These are phyloP conservation scores for Globisporangium parvum DNA, from an alignment of 352 stramenopile species.

Conservation along the genomic window DNA sequence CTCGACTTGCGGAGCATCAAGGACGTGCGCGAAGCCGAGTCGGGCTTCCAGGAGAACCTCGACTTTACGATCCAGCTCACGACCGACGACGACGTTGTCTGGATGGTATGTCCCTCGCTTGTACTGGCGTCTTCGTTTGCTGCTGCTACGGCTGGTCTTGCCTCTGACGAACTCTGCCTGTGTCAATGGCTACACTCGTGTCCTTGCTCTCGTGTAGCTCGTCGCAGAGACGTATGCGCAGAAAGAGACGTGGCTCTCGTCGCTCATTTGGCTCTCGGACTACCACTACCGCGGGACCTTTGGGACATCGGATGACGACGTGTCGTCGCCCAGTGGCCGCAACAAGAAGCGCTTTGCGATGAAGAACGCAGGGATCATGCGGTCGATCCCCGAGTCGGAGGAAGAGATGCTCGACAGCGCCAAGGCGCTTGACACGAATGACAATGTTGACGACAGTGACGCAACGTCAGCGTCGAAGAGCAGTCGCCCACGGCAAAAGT, in stretches of 20 bases:
- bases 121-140: conserved; percentile 6
- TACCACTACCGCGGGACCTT: conserved; percentile 61
- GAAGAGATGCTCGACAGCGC: conserved; percentile 15
- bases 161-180: background rate
- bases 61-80: conserved; percentile 85
- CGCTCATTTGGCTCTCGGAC: conserved; percentile 81
- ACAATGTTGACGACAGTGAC: background rate
- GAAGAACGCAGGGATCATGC: conserved; percentile 43
- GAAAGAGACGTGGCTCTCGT: conserved; percentile 84
- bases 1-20: conserved; percentile 74
- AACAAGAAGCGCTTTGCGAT: conserved; percentile 37
- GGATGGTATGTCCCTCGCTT: conserved; percentile 53
- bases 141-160: conserved; percentile 6
- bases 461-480: background rate
- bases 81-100: conserved; percentile 61
- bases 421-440: background rate
- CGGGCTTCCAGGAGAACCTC: conserved; percentile 72
- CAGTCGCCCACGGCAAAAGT: conserved; percentile 6
- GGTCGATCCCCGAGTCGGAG: conserved; percentile 37
- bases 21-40: conserved; percentile 77
- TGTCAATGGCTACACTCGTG: background rate
- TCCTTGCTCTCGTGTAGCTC: conserved; percentile 17
- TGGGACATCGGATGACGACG: conserved; percentile 6
- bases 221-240: conserved; percentile 73
- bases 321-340: conserved; percentile 12